Percentiles rank a stretch among this genome's conserved stretches.
phyloP scores from a whole-genome alignment of 2,329 filamentous ascomycete genomes.

The Ascochyta rabiei region DNA sequence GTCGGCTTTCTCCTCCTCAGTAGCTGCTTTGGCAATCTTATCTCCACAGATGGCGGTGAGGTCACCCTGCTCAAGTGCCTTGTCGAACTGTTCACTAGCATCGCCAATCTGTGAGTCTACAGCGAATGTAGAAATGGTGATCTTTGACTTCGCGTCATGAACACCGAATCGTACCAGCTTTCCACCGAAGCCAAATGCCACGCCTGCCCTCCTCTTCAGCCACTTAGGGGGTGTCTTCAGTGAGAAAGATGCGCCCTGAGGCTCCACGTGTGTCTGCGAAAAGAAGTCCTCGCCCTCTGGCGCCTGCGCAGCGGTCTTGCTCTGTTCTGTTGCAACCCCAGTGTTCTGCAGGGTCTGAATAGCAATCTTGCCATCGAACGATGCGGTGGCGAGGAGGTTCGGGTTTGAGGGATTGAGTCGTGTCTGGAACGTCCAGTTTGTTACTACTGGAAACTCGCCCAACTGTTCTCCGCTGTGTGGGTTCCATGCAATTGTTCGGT shows the following conservation, averaged over 20 bases:
- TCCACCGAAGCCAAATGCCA: slow-evolving; percentile 93
- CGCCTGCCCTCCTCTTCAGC: slow-evolving; percentile 83
- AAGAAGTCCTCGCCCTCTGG: slow-evolving; percentile 97
- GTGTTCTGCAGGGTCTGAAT: slow-evolving; percentile 95
- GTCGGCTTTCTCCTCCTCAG: slow-evolving; percentile 91
- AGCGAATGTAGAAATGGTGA: slow-evolving; percentile 86
- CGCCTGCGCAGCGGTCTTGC: slow-evolving; percentile 61
- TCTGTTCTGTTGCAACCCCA: slow-evolving; percentile 74
- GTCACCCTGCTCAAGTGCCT: slow-evolving; percentile 77
- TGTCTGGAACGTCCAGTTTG: slow-evolving; percentile 99
- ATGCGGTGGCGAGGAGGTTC: slow-evolving; percentile 88
- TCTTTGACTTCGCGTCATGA: slow-evolving; percentile 73
- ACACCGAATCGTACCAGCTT: slow-evolving; percentile 81
- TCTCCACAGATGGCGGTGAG: slow-evolving; percentile 78
- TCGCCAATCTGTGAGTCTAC: slow-evolving; percentile 85
- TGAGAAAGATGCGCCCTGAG: slow-evolving; percentile 88
- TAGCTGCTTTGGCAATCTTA: slow-evolving; percentile 75
- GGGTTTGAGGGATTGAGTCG: slow-evolving; percentile 94
- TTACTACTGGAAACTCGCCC: slow-evolving; percentile 94
- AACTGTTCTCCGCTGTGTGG: slow-evolving; percentile 85
- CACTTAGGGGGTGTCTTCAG: slow-evolving; percentile 86
- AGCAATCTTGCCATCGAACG: slow-evolving; percentile 95
- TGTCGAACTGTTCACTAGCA: slow-evolving; percentile 85
- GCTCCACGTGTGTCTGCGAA: slow-evolving; percentile 86
- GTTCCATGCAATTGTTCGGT: slow-evolving; percentile 95